These are phyloP conservation scores for Dictyostelium brefeldianum DNA, from an alignment of 78 protist genomes.

Conservation along the genomic window DNA sequence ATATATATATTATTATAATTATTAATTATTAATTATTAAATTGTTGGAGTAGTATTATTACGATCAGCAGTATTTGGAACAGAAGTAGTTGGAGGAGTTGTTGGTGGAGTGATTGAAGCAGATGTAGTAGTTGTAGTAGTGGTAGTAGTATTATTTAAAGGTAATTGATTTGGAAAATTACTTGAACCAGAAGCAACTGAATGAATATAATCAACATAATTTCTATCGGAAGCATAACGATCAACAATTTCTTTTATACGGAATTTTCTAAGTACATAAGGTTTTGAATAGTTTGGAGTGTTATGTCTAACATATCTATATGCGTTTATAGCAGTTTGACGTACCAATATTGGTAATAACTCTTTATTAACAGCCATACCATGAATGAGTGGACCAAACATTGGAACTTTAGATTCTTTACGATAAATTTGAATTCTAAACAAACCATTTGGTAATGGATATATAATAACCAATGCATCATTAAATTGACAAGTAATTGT, in stretches of 20 bases:
- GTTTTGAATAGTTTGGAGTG: constrained; percentile 76
- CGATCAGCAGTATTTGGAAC: neutral
- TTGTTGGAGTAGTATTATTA: neutral
- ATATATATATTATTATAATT: neutral
- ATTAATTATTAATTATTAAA: neutral
- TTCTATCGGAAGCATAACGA: constrained; percentile 54
- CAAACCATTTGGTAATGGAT: constrained; percentile 92
- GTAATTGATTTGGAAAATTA: neutral
- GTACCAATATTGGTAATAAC: constrained; percentile 88
- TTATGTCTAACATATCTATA: constrained; percentile 48
- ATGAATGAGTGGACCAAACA: constrained; percentile 93
- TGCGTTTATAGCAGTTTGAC: constrained; percentile 96
- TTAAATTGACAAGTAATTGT: constrained; percentile 90
- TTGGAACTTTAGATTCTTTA: constrained; percentile 84
- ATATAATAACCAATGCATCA: constrained; percentile 91
- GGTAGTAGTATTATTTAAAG: neutral
- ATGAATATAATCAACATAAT: constrained; percentile 65
- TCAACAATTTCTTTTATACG: constrained; percentile 74
- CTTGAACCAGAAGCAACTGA: constrained; percentile 33
- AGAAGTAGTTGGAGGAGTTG: neutral
- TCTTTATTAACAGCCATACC: constrained; percentile 89
- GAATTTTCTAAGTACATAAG: constrained; percentile 44
- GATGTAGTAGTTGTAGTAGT: neutral
- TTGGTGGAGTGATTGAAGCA: neutral
- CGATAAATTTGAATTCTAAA: constrained; percentile 81